Conservation (phyloP, 371 early-diverging fungal genomes). For the Mucor mucedo region DNA sequence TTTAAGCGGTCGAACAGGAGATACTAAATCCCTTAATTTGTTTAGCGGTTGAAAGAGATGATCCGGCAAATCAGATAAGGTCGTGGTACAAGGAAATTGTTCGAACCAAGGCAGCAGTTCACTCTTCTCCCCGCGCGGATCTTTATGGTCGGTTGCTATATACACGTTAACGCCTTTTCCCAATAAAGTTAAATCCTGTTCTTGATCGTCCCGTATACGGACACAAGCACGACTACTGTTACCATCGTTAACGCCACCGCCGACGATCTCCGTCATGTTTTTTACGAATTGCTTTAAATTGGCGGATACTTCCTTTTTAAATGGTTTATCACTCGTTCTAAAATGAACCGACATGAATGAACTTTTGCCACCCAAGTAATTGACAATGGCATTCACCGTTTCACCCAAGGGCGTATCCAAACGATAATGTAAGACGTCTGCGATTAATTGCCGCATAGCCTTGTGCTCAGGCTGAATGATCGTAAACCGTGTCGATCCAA, state of each 20-base stretch:
- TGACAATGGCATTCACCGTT: slow-evolving; percentile 37
- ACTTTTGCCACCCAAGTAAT: slow-evolving; percentile 38
- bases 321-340: slow-evolving; percentile 44
- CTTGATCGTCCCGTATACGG: not conserved
- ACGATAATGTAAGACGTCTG: slow-evolving; percentile 35
- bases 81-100: slow-evolving; percentile 43
- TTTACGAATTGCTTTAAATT: slow-evolving; percentile 28
- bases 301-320: slow-evolving; percentile 22
- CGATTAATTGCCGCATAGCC: slow-evolving; percentile 30
- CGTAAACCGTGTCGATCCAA: slow-evolving; percentile 46
- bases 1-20: slow-evolving; percentile 39
- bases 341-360: slow-evolving; percentile 44
- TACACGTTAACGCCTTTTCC: slow-evolving; percentile 18
- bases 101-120: slow-evolving; percentile 38
- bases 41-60: slow-evolving; percentile 37
- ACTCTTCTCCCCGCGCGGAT: slow-evolving; percentile 33
- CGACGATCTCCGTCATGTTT: slow-evolving; percentile 26
- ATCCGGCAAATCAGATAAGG: slow-evolving; percentile 37
- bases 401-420: slow-evolving; percentile 39
- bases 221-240: not conserved
- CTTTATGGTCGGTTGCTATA: slow-evolving; percentile 47
- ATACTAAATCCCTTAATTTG: slow-evolving; percentile 26
- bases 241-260: not conserved
- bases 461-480: slow-evolving; percentile 28
- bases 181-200: not conserved